These are phyloP conservation scores for Mimosa bimucronata DNA, from an alignment of 306 rosid genomes.

Conservation along the genomic window DNA sequence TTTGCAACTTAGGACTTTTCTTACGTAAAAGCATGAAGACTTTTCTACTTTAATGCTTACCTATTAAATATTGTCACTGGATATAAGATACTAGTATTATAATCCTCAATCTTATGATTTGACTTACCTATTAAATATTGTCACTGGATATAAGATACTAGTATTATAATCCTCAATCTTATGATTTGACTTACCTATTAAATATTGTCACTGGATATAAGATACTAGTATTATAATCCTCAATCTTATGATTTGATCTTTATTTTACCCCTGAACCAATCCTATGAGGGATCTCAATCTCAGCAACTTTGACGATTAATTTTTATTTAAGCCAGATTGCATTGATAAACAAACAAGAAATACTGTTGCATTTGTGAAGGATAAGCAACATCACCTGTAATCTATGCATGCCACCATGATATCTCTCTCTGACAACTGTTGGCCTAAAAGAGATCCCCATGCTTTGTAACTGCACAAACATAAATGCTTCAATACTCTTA, in stretches of 20 bases:
- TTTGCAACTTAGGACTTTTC: neutral
- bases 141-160: neutral
- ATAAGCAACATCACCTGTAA: conserved; percentile 64
- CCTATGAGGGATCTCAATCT: neutral
- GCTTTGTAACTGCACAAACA: conserved; percentile 76
- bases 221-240: neutral
- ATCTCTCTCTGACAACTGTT: conserved; percentile 85
- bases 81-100: neutral
- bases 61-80: neutral
- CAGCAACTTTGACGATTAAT: neutral
- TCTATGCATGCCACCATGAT: conserved; percentile 94
- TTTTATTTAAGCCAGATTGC: conserved; percentile 2
- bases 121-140: neutral
- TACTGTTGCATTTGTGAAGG: conserved; percentile 3
- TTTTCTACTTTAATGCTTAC: neutral
- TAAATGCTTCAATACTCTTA: conserved; percentile 35
- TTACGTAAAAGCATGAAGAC: neutral
- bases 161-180: neutral
- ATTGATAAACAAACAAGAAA: conserved; percentile 11
- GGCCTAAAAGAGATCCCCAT: conserved; percentile 95
- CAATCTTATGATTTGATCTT: neutral
- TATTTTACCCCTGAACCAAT: neutral
- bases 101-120: neutral
- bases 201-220: neutral
- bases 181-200: neutral